These are phyloP conservation scores for Endotrypanum monterogeii DNA, from an alignment of 208 protist genomes.

Conservation along the genomic window DNA sequence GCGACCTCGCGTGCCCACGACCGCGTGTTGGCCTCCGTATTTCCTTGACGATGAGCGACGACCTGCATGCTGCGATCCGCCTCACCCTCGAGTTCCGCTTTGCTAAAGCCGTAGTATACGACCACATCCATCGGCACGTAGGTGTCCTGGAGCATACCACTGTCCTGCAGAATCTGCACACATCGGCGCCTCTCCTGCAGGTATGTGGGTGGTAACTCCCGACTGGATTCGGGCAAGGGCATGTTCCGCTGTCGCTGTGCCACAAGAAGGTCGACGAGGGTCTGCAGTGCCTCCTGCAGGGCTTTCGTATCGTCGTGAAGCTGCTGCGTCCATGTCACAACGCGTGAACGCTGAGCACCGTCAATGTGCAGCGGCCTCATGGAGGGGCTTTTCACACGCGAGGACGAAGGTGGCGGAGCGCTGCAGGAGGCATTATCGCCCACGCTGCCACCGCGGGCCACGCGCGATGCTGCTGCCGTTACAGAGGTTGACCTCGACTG, in stretches of 20 bases:
- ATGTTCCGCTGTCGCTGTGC: conserved; percentile 40
- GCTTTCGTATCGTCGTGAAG: conserved; percentile 50
- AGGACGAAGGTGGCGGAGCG: neutral
- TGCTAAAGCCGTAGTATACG: conserved; percentile 56
- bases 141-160: conserved; percentile 77
- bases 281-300: conserved; percentile 65
- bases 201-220: conserved; percentile 44
- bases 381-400: neutral
- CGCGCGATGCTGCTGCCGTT: conserved; percentile 2
- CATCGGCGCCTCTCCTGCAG: conserved; percentile 66
- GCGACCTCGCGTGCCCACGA: conserved; percentile 15
- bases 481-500: conserved; percentile 1
- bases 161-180: conserved; percentile 54
- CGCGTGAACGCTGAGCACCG: conserved; percentile 22
- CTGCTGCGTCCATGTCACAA: conserved; percentile 50
- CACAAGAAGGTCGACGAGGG: conserved; percentile 60
- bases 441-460: neutral
- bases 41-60: conserved; percentile 11
- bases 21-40: conserved; percentile 2
- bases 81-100: conserved; percentile 50
- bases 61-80: conserved; percentile 19
- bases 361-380: conserved; percentile 33
- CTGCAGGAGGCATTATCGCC: neutral
- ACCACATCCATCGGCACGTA: conserved; percentile 69
- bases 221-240: conserved; percentile 30